A percentile compares a stretch with the other conserved stretches of the same genome.
Conservation (phyloP, 768 basidiomycete species). For the Mycena kentingensis region DNA sequence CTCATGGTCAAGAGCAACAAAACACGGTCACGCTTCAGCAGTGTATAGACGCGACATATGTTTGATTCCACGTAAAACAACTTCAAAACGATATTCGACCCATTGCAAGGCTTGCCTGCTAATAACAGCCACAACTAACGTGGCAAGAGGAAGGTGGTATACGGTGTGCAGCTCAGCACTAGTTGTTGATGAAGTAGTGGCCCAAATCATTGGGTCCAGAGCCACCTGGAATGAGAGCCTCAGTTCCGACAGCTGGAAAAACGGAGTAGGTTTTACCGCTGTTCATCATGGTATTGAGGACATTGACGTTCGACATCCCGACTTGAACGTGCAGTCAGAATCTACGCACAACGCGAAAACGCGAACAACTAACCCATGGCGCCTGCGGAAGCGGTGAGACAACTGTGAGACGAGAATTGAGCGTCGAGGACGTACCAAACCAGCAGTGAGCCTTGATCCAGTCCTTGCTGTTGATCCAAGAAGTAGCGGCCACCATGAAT, state of each 20-base stretch:
- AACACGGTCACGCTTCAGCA: too few species aligned
- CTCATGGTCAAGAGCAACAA: conserved; percentile 24
- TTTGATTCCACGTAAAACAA: too few species aligned
- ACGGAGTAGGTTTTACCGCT: too few species aligned
- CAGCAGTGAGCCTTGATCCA: conserved; percentile 50
- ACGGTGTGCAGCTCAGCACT: too few species aligned
- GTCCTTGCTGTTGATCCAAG: conserved; percentile 46
- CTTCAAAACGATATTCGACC: background rate
- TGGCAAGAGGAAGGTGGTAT: conserved; percentile 18
- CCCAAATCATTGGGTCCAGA: too few species aligned
- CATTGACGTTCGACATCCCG: conserved; percentile 58
- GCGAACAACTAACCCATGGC: conserved; percentile 18
- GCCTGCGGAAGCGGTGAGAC: conserved; percentile 8
- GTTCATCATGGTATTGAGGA: conserved; percentile 53
- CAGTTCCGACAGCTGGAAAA: too few species aligned
- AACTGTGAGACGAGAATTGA: too few species aligned
- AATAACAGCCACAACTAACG: conserved; percentile 22
- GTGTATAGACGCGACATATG: too few species aligned
- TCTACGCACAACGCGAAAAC: background rate
- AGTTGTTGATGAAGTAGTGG: conserved; percentile 22
- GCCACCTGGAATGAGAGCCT: too few species aligned
- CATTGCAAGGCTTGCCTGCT: too few species aligned
- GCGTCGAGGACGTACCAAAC: conserved; percentile 75
- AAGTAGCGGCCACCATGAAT: conserved; percentile 49
- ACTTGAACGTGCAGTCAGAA: conserved; percentile 48